Percentiles rank a stretch among this genome's conserved stretches.
Evolutionary conservation across 2,329 filamentous ascomycete genomes (phyloP).

Genomic region (Alternaria novae-zelandiae): DNA sequence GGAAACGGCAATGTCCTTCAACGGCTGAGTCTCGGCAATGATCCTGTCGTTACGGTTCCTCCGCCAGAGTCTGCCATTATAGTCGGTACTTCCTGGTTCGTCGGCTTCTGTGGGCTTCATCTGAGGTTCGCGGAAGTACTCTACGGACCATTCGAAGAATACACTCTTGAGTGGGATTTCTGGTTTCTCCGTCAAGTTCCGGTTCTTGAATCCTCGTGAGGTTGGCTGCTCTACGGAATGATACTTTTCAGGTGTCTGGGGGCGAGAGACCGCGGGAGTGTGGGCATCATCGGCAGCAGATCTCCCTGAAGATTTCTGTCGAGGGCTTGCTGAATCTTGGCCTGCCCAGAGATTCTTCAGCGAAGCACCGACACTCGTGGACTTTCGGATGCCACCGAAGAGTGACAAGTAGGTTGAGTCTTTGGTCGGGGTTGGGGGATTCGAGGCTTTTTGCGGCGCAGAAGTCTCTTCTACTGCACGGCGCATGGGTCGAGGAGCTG

Average conservation of each 20-base stretch:
- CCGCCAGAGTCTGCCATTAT: slow-evolving; percentile 93
- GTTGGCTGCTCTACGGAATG: slow-evolving; percentile 77
- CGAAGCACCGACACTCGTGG: slow-evolving; percentile 69
- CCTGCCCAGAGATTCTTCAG: slow-evolving; percentile 65
- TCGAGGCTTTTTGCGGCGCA: slow-evolving; percentile 53
- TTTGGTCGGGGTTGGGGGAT: slow-evolving; percentile 57
- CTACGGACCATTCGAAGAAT: slow-evolving; percentile 94
- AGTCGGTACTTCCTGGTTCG: slow-evolving; percentile 93
- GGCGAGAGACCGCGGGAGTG: slow-evolving; percentile 73
- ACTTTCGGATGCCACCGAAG: slow-evolving; percentile 65
- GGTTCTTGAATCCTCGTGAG: slow-evolving; percentile 75
- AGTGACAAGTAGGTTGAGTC: slow-evolving; percentile 64
- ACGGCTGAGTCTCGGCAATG: slow-evolving; percentile 87
- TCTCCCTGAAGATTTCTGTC: slow-evolving; percentile 44
- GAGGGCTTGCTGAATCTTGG: slow-evolving; percentile 37
- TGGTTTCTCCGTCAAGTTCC: slow-evolving; percentile 65
- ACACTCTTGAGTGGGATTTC: slow-evolving; percentile 78
- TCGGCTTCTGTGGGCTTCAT: slow-evolving; percentile 97
- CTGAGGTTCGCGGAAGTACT: slow-evolving; percentile 96
- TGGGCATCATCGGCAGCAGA: slow-evolving; percentile 65
- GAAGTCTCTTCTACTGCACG: slow-evolving; percentile 38
- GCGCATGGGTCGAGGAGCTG: slow-evolving; percentile 55
- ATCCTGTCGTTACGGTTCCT: slow-evolving; percentile 92
- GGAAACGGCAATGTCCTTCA: slow-evolving; percentile 85
- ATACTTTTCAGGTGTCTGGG: slow-evolving; percentile 68